Evolutionary conservation across 495 filamentous ascomycete genomes (phyloP).

Genomic region (Aspergillus bertholletiae): DNA sequence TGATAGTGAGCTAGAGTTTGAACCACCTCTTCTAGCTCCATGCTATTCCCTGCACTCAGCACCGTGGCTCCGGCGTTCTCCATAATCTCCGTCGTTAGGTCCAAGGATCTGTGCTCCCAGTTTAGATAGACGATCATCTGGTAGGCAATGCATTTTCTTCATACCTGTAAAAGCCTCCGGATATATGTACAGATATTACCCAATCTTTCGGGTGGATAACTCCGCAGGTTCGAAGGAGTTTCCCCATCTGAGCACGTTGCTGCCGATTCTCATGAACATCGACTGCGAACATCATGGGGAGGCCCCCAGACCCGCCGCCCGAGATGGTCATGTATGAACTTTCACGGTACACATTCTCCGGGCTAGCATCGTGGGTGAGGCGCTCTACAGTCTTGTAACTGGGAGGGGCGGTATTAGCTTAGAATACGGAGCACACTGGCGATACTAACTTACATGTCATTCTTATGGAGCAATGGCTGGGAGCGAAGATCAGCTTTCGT

Average conservation of each 20-base stretch:
- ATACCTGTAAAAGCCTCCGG: constrained; percentile 6
- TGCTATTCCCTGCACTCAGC: constrained; percentile 21
- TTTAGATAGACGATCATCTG: neutral
- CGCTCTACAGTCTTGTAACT: constrained; percentile 22
- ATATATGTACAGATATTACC: constrained; percentile 24
- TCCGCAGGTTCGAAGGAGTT: constrained; percentile 14
- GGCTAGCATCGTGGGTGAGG: constrained; percentile 16
- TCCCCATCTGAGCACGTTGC: constrained; percentile 19
- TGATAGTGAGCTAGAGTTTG: constrained; percentile 15
- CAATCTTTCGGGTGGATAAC: constrained; percentile 22
- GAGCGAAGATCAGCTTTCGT: neutral
- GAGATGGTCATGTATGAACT: constrained; percentile 26
- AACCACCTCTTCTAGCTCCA: constrained; percentile 15
- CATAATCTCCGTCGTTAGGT: constrained; percentile 17
- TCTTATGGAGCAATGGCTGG: neutral
- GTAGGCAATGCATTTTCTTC: neutral
- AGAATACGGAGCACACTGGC: no score
- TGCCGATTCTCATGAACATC: constrained; percentile 26
- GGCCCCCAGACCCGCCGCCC: constrained; percentile 24
- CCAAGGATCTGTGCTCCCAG: constrained; percentile 8
- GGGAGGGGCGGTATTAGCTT: no score
- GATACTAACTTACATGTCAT: constrained; percentile 2
- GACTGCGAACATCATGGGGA: constrained; percentile 20
- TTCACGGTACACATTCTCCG: constrained; percentile 22
- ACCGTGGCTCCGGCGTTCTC: constrained; percentile 22